Percentiles rank a stretch among this genome's conserved stretches.
Evolutionary conservation across 169 alveolate species (phyloP).

Genomic region (Plasmodium cynomolgi): DNA sequence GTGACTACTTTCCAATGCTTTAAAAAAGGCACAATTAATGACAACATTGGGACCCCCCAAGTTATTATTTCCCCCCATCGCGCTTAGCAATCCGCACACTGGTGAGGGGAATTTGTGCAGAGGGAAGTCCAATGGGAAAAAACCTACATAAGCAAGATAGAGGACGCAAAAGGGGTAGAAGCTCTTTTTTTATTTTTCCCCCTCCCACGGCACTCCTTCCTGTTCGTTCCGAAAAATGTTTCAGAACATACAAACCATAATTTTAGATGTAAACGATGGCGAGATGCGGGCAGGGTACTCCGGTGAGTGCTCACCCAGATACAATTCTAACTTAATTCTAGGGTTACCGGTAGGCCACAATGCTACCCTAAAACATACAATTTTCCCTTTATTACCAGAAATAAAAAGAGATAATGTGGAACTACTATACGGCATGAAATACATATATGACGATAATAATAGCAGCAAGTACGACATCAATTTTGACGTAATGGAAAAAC

Average conservation of each 20-base stretch:
- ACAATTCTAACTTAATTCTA: constrained; percentile 77
- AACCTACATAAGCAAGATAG: background rate
- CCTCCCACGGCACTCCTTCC: background rate
- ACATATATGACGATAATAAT: constrained; percentile 76
- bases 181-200: background rate
- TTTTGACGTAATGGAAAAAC: constrained; percentile 78
- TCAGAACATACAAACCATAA: constrained; percentile 77
- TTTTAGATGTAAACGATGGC: constrained; percentile 83
- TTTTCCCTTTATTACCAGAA: constrained; percentile 83
- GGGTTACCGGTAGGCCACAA: constrained; percentile 78
- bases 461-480: constrained; percentile 57
- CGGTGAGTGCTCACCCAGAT: constrained; percentile 82
- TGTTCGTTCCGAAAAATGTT: constrained; percentile 21
- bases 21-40: background rate
- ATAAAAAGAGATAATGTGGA: constrained; percentile 82
- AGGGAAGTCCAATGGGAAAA: background rate
- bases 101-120: background rate
- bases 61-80: background rate
- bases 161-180: background rate
- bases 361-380: constrained; percentile 81
- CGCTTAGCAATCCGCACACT: background rate
- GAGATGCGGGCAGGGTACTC: constrained; percentile 79
- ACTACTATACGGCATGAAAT: constrained; percentile 79
- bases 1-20: background rate
- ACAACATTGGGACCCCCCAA: background rate